Evolutionary conservation across 78 protist species (phyloP).

Genomic region (Ministeria vibrans): DNA sequence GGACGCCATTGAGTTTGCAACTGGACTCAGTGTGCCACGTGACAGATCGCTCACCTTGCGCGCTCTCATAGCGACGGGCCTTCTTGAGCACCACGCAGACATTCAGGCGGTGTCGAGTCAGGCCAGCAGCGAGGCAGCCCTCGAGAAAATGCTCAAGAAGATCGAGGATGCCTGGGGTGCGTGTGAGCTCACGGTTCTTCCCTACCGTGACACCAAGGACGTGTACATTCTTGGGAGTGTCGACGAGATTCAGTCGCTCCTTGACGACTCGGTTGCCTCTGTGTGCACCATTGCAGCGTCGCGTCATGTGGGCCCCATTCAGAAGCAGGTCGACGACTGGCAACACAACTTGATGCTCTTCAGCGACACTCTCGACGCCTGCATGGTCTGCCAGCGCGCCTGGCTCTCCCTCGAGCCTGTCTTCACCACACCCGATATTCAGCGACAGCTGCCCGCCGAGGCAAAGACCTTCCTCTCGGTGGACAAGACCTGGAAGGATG

Average conservation of each 20-base stretch:
- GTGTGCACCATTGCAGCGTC: conserved; percentile 62
- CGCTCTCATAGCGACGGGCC: conserved; percentile 12
- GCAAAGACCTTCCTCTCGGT: conserved; percentile 41
- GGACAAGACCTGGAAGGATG: conserved; percentile 59
- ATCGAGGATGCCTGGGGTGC: neutral
- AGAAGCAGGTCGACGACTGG: conserved; percentile 60
- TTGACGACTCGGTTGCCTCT: conserved; percentile 42
- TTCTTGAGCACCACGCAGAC: conserved; percentile 14
- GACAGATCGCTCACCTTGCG: conserved; percentile 26
- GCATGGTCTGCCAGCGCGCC: conserved; percentile 67
- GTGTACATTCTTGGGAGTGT: conserved; percentile 42
- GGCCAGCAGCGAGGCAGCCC: conserved; percentile 48
- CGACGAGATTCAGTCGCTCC: conserved; percentile 38
- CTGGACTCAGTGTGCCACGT: neutral
- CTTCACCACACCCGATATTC: conserved; percentile 64
- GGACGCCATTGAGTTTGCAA: neutral
- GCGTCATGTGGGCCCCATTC: conserved; percentile 61
- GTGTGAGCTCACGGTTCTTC: neutral
- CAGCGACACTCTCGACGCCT: conserved; percentile 69
- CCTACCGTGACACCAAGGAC: neutral
- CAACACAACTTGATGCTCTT: conserved; percentile 38
- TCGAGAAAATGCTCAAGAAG: conserved; percentile 33
- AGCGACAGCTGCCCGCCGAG: conserved; percentile 65
- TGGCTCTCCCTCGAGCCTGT: conserved; percentile 72
- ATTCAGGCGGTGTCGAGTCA: conserved; percentile 9